Base-by-base conservation (phyloP, 164 flowering plant species). In the Umbilicus rupestris region DNA sequence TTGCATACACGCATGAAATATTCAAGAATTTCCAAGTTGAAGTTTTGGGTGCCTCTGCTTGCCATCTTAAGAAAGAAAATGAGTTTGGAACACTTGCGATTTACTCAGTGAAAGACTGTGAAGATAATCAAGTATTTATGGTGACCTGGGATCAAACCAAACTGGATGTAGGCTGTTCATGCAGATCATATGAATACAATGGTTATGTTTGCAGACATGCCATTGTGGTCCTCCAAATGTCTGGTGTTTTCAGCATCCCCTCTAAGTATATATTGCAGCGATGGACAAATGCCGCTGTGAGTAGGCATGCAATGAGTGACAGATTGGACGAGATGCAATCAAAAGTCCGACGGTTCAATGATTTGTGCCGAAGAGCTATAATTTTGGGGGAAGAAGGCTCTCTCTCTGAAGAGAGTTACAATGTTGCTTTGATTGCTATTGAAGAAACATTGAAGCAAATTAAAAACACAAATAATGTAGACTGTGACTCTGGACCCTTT, bases 191-290 rank as follows among this genome's bases (percentile, higher is more conserved):
- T 68, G 81, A 83, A 63, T 81, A 76, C 52, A 77, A 74, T 69
- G 87, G 87, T 58, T 83, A 77, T 71, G 80, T 83, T n/a, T 83
- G 84, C 63, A 77, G 87, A 59, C 87, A 81, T 76, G 76, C 79
- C 28, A 78, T 83, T 64, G 78, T 75, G 26, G 84, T 77, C 62
- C 81, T 79, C 22, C 80, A 77, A 55, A 80, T 80, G 83, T 78
- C 83, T 22, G 86, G 86, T 63, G 75, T 78, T 22, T 80, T 80
- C 66, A 77, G 65, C 59, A 78, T 82, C 49, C 86, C 83, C 16
- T 41, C 68, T n/a, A 77, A 77, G 44, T 82, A 82, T 65, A 67
- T 82, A 62, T 70, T 82, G 74, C 78, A 80, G 55, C 33, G 83
- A 22, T 82, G 86, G 82, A 82, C 83, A 16, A 82, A 77, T 70